These are phyloP conservation scores for Aphanomyces stellatus DNA, from an alignment of 352 stramenopile species.

Conservation along the genomic window DNA sequence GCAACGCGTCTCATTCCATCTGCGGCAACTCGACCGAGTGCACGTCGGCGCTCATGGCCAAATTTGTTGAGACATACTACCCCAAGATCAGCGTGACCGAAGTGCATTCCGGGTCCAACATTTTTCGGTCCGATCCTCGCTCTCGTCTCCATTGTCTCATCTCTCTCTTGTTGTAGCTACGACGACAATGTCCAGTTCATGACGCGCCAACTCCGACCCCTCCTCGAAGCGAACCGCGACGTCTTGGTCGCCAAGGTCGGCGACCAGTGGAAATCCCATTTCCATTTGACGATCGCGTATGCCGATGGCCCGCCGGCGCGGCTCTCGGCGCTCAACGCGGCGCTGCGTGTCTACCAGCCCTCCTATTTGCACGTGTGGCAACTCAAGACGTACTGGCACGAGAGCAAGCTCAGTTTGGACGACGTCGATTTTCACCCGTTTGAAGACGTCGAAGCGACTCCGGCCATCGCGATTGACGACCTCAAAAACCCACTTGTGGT, in stretches of 20 bases:
- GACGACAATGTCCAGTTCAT: slow-evolving; percentile 97
- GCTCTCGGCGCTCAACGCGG: slow-evolving; percentile 94
- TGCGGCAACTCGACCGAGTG: slow-evolving; percentile 94
- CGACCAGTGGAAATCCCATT: slow-evolving; percentile 90
- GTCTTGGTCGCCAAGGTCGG: slow-evolving; percentile 85
- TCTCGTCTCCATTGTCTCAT: not conserved
- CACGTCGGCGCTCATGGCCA: slow-evolving; percentile 87
- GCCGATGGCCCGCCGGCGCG: slow-evolving; percentile 93
- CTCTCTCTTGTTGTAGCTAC: slow-evolving; percentile 64
- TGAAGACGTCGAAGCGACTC: slow-evolving; percentile 95
- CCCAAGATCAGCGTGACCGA: slow-evolving; percentile 89
- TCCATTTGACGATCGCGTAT: slow-evolving; percentile 95
- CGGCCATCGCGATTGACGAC: slow-evolving; percentile 73
- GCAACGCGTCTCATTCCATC: slow-evolving; percentile 87
- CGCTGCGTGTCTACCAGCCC: slow-evolving; percentile 89
- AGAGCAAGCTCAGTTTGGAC: slow-evolving; percentile 89
- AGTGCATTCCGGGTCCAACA: slow-evolving; percentile 94
- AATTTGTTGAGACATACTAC: slow-evolving; percentile 90
- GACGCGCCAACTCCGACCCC: slow-evolving; percentile 90
- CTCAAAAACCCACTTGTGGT: slow-evolving; percentile 66
- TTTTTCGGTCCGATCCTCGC: slow-evolving; percentile 57
- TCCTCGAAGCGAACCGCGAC: slow-evolving; percentile 92
- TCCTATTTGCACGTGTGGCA: slow-evolving; percentile 98
- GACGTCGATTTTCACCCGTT: slow-evolving; percentile 97
- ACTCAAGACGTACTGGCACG: slow-evolving; percentile 99